Conservation (phyloP, 345 rosid genomes). For the Psidium guajava region DNA sequence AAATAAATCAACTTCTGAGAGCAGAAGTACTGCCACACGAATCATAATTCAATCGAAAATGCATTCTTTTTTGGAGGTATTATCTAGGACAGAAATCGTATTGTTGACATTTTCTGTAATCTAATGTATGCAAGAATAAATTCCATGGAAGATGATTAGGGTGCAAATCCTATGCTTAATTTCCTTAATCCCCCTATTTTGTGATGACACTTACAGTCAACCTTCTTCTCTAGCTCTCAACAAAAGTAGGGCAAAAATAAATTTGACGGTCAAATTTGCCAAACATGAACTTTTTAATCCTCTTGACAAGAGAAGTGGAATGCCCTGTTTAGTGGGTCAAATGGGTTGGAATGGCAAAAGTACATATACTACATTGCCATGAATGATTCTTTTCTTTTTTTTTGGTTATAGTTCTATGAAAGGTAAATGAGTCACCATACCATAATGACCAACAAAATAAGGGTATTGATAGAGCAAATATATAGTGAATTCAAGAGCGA, state of each 20-base stretch:
- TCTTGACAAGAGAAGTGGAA: neutral
- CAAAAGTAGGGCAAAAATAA: neutral
- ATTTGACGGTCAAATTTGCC: neutral
- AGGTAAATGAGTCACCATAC: neutral
- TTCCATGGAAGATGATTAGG: neutral
- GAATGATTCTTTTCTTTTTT: neutral
- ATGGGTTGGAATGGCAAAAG: no score
- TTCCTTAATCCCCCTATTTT: neutral
- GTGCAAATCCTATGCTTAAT: neutral
- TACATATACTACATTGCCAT: no score
- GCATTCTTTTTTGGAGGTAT: no score
- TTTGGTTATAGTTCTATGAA: neutral
- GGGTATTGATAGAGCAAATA: no score
- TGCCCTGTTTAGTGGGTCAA: neutral
- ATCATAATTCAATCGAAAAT: no score
- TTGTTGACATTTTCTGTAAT: no score
- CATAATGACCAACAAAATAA: no score
- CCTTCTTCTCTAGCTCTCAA: neutral
- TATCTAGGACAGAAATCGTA: no score
- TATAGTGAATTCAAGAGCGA: no score
- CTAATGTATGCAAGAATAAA: neutral
- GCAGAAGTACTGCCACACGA: no score
- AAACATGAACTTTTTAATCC: accelerated
- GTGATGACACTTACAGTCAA: neutral
- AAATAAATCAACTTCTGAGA: no score